phyloP scores from a whole-genome alignment of 2,329 filamentous ascomycete species.

The Hypoxylon sp. region DNA sequence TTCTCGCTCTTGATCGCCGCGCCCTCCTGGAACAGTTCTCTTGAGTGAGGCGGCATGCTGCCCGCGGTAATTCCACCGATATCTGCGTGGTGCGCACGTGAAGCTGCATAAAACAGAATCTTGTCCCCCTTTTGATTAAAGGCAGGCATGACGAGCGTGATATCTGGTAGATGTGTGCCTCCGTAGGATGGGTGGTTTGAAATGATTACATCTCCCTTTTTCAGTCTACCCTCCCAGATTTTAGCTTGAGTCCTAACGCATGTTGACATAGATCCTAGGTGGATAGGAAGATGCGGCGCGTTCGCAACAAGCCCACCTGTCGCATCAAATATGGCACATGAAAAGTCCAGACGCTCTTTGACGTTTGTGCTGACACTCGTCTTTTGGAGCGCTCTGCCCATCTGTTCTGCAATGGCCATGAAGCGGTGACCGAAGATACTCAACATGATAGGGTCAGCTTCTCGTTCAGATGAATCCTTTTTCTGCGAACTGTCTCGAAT shows the following conservation, averaged over 20 bases:
- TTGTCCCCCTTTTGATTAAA: slow-evolving; percentile 74
- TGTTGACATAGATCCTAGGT: slow-evolving; percentile 87
- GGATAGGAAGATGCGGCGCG: slow-evolving; percentile 83
- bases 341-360: slow-evolving; percentile 86
- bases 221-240: slow-evolving; percentile 83
- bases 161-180: slow-evolving; percentile 85
- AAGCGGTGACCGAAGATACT: slow-evolving; percentile 85
- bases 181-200: slow-evolving; percentile 88
- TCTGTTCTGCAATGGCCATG: slow-evolving; percentile 88
- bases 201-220: slow-evolving; percentile 83
- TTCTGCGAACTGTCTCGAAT: slow-evolving; percentile 44
- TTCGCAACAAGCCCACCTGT: slow-evolving; percentile 83
- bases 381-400: slow-evolving; percentile 83
- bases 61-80: slow-evolving; percentile 82
- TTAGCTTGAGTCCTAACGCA: slow-evolving; percentile 82
- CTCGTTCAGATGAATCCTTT: slow-evolving; percentile 51
- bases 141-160: slow-evolving; percentile 83
- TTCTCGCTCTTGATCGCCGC: slow-evolving; percentile 71
- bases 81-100: slow-evolving; percentile 84
- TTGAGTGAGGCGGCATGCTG: slow-evolving; percentile 78
- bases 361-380: slow-evolving; percentile 85
- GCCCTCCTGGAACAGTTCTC: slow-evolving; percentile 69
- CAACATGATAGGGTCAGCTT: slow-evolving; percentile 81
- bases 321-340: slow-evolving; percentile 83
- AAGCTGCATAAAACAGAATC: slow-evolving; percentile 86